These are phyloP conservation scores for Biscogniauxia mediterranea DNA, from an alignment of 2,329 filamentous ascomycete genomes.

Conservation along the genomic window DNA sequence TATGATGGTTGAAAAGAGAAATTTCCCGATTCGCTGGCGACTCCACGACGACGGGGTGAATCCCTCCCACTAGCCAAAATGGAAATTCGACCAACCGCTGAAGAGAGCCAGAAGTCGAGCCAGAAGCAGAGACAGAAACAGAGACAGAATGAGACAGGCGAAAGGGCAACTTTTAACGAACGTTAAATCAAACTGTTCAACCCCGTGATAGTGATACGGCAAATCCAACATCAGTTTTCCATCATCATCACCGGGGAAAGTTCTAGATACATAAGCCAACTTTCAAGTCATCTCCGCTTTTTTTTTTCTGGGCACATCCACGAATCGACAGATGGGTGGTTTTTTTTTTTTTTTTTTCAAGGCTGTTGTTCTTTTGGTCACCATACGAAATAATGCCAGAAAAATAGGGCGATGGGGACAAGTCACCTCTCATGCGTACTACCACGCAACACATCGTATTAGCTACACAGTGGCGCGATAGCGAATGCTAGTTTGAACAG, in stretches of 20 bases:
- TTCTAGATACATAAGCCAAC: background rate
- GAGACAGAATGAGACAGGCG: too few species aligned
- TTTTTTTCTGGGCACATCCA: too few species aligned
- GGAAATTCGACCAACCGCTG: background rate
- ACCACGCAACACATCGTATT: background rate
- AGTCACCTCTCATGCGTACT: background rate
- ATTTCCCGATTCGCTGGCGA: background rate
- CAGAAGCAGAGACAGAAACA: too few species aligned
- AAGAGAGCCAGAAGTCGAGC: background rate
- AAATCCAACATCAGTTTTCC: background rate
- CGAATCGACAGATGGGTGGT: too few species aligned
- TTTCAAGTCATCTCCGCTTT: background rate
- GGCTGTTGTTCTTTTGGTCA: too few species aligned
- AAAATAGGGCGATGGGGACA: background rate
- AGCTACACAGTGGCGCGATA: background rate
- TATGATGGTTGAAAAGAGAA: background rate
- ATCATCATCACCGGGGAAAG: background rate
- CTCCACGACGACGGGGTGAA: background rate
- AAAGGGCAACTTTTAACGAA: background rate
- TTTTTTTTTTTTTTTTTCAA: too few species aligned
- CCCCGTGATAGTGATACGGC: background rate
- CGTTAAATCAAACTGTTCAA: background rate
- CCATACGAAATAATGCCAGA: background rate
- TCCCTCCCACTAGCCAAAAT: background rate
- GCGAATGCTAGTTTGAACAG: background rate